These are phyloP conservation scores for Monosporascus sp. DNA, from an alignment of 2,329 filamentous ascomycete genomes.

Conservation along the genomic window DNA sequence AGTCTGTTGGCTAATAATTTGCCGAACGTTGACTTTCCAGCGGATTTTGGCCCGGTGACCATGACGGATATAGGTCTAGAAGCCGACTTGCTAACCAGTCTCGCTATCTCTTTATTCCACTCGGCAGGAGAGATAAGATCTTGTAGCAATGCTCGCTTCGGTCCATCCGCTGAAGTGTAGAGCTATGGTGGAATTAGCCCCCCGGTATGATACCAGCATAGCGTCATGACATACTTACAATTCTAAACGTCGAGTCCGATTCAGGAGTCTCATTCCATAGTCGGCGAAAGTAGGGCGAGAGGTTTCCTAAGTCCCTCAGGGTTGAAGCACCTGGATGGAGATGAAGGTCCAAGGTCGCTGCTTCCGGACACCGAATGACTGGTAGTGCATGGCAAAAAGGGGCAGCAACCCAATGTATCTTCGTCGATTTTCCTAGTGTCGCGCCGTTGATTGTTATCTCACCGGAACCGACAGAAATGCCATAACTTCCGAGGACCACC, in stretches of 20 bases:
- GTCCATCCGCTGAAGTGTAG: constrained; percentile 46
- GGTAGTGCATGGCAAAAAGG: constrained; percentile 66
- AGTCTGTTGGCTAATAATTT: constrained; percentile 61
- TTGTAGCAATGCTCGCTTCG: constrained; percentile 44
- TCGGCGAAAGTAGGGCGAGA: constrained; percentile 62
- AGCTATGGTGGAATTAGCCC: constrained; percentile 36
- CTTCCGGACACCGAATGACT: constrained; percentile 51
- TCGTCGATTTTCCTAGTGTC: constrained; percentile 44
- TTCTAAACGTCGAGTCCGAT: neutral
- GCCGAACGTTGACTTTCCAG: constrained; percentile 72
- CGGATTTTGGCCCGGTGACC: constrained; percentile 64
- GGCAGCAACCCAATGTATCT: constrained; percentile 54
- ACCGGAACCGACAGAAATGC: constrained; percentile 56
- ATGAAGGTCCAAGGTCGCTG: constrained; percentile 49
- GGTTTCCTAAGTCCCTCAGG: constrained; percentile 47
- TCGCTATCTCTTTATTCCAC: constrained; percentile 56
- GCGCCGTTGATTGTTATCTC: constrained; percentile 62
- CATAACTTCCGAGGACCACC: constrained; percentile 62
- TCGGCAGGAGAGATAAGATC: constrained; percentile 51
- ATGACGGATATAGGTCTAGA: constrained; percentile 40
- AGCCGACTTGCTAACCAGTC: constrained; percentile 32
- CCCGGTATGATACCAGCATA: constrained; percentile 1
- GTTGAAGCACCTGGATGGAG: constrained; percentile 43
- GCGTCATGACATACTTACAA: constrained; percentile 1
- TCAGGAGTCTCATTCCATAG: constrained; percentile 53